Evolutionary conservation across 345 rosid species (phyloP).

Genomic region (Ailanthus altissimus): DNA sequence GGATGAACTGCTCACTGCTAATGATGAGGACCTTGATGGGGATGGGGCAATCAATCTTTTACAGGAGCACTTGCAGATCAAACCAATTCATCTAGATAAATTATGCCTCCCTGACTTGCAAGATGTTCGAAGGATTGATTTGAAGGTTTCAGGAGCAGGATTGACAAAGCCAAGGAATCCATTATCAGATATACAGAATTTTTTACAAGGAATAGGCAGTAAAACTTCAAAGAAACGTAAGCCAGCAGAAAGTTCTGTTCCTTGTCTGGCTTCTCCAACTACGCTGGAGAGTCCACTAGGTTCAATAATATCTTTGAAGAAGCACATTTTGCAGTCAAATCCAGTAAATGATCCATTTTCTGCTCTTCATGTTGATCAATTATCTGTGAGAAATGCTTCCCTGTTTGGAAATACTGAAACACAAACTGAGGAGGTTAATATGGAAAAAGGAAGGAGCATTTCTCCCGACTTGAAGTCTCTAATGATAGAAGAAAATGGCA

Average conservation of each 20-base stretch:
- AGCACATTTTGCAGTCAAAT: conserved; percentile 36
- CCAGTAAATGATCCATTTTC: conserved; percentile 49
- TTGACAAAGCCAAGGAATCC: conserved; percentile 47
- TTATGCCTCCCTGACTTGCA: conserved; percentile 59
- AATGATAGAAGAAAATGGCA: conserved; percentile 35
- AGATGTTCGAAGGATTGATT: conserved; percentile 48
- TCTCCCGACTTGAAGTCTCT: conserved; percentile 30
- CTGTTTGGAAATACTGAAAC: conserved; percentile 18
- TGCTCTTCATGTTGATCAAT: conserved; percentile 34
- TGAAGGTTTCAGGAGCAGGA: conserved; percentile 43
- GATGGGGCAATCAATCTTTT: conserved; percentile 56
- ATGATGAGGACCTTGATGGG: conserved; percentile 56
- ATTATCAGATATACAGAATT: conserved; percentile 54
- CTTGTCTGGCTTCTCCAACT: conserved; percentile 42
- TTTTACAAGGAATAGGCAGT: conserved; percentile 36
- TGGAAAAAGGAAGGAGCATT: conserved; percentile 30
- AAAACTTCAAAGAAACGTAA: conserved; percentile 38
- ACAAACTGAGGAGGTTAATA: conserved; percentile 39
- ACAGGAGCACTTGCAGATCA: conserved; percentile 60
- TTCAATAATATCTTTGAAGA: conserved; percentile 40
- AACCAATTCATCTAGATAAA: conserved; percentile 47
- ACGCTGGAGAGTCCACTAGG: conserved; percentile 51
- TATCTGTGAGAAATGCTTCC: conserved; percentile 33
- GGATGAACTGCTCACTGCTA: conserved; percentile 53
- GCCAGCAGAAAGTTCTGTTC: conserved; percentile 33